These are phyloP conservation scores for Rhizoclosmatium globosum DNA, from an alignment of 192 early-diverging fungal species.

Conservation along the genomic window DNA sequence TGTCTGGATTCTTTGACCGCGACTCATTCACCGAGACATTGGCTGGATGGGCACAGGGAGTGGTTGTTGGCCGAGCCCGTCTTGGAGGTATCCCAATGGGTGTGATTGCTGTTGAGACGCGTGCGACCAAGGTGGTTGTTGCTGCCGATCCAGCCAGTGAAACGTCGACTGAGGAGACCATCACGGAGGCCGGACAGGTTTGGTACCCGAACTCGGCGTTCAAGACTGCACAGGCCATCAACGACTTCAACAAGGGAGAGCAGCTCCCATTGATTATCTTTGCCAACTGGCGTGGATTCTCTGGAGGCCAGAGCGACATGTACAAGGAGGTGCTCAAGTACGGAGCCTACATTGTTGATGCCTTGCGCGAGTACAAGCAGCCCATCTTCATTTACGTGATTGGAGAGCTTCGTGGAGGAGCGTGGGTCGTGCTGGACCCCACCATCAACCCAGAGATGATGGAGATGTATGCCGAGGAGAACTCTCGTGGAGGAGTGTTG, in stretches of 20 bases:
- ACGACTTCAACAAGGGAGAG: slow-evolving; percentile 99
- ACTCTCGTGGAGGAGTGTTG: slow-evolving; percentile 92
- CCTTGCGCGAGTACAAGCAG: slow-evolving; percentile 93
- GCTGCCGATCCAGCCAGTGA: slow-evolving; percentile 95
- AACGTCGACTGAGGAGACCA: slow-evolving; percentile 85
- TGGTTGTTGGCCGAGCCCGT: slow-evolving; percentile 93
- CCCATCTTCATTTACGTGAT: slow-evolving; percentile 97
- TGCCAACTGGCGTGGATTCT: slow-evolving; percentile 99
- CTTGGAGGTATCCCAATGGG: slow-evolving; percentile 98
- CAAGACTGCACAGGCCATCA: slow-evolving; percentile 99
- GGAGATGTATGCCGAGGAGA: slow-evolving; percentile 98
- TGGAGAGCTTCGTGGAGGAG: slow-evolving; percentile 97
- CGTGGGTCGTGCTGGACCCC: slow-evolving; percentile 98
- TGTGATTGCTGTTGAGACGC: slow-evolving; percentile 95
- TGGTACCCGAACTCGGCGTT: slow-evolving; percentile 99
- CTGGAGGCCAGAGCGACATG: slow-evolving; percentile 98
- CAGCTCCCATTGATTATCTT: slow-evolving; percentile 98
- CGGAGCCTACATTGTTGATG: slow-evolving; percentile 97
- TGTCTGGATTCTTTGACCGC: slow-evolving; percentile 95
- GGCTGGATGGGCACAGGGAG: slow-evolving; percentile 96
- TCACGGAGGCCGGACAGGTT: slow-evolving; percentile 93
- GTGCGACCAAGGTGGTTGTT: slow-evolving; percentile 89
- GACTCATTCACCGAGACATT: slow-evolving; percentile 97
- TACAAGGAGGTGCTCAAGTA: slow-evolving; percentile 98
- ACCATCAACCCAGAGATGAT: slow-evolving; percentile 97